Conservation (phyloP, 2,329 filamentous ascomycete species). For the Tolypocladium tundrense region DNA sequence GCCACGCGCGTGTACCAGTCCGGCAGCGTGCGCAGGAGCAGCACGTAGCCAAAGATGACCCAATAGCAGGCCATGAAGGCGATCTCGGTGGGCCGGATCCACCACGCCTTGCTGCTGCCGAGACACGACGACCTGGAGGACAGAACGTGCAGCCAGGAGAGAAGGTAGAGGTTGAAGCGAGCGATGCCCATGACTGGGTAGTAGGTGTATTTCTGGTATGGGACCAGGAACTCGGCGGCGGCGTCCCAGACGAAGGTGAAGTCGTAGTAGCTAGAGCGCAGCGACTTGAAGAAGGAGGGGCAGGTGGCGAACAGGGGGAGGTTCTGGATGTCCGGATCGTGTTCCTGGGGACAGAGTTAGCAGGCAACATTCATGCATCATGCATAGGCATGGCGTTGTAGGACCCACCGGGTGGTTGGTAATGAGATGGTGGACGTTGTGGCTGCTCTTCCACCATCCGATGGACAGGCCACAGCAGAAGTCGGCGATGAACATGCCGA, state of each 20-base stretch:
- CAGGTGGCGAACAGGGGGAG: constrained; percentile 75
- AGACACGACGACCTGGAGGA: constrained; percentile 66
- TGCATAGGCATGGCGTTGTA: not conserved
- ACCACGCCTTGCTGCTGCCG: constrained; percentile 67
- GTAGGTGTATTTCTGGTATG: constrained; percentile 70
- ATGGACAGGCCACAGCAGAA: constrained; percentile 82
- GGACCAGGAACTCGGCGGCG: constrained; percentile 58
- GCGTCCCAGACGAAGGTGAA: constrained; percentile 68
- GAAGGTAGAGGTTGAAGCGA: constrained; percentile 76
- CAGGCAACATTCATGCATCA: not conserved
- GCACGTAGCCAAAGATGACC: constrained; percentile 72
- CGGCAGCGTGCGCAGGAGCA: constrained; percentile 65
- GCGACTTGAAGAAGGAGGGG: constrained; percentile 69
- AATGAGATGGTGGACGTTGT: constrained; percentile 95
- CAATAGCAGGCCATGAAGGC: constrained; percentile 55
- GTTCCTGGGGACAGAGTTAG: constrained; percentile 40
- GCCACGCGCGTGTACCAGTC: constrained; percentile 57
- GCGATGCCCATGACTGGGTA: constrained; percentile 73
- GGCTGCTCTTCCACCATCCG: constrained; percentile 95
- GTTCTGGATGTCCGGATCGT: constrained; percentile 91
- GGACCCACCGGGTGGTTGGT: constrained; percentile 62
- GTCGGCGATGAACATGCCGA: constrained; percentile 85
- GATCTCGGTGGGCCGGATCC: constrained; percentile 39
- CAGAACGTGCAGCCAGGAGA: constrained; percentile 68
- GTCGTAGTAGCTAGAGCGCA: constrained; percentile 79